Evolutionary conservation across 2,329 filamentous ascomycete genomes (phyloP).

Genomic region (Neofusicoccum umdonicola): DNA sequence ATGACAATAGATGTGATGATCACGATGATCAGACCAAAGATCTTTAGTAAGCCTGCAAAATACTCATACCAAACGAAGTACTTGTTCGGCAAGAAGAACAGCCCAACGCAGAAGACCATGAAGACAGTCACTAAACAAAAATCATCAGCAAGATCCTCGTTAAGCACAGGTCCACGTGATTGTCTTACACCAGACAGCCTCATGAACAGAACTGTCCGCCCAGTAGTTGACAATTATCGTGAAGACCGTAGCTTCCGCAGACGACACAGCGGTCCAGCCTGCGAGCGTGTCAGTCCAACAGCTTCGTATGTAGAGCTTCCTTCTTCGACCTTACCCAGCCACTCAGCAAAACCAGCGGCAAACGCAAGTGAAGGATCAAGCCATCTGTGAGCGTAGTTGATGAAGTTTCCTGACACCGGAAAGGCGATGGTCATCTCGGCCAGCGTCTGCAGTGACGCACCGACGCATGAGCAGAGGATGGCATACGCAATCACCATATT

Average conservation of each 20-base stretch:
- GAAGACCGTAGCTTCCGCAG: conserved; percentile 24
- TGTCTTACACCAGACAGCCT: conserved; percentile 3
- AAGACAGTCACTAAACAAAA: conserved; percentile 16
- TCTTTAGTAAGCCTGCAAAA: conserved; percentile 27
- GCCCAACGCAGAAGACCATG: background rate
- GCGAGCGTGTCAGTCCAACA: background rate
- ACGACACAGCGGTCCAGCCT: conserved; percentile 26
- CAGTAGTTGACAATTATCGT: conserved; percentile 20
- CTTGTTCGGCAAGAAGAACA: conserved; percentile 25
- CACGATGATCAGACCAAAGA: conserved; percentile 31
- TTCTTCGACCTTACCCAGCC: conserved; percentile 22
- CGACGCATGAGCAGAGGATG: conserved; percentile 30
- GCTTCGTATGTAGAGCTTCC: background rate
- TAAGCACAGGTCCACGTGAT: background rate
- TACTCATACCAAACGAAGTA: conserved; percentile 32
- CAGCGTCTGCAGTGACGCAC: conserved; percentile 32
- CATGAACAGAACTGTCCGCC: background rate
- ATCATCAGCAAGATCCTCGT: background rate
- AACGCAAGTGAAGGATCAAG: conserved; percentile 41
- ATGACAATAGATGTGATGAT: conserved; percentile 24
- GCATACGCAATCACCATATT: conserved; percentile 32
- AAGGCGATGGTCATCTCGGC: conserved; percentile 39
- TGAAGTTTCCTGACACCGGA: conserved; percentile 37
- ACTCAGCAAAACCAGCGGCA: conserved; percentile 37
- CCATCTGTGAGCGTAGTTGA: conserved; percentile 39